phyloP scores from a whole-genome alignment of 495 filamentous ascomycete species.

The Gamarada debralockiae region DNA sequence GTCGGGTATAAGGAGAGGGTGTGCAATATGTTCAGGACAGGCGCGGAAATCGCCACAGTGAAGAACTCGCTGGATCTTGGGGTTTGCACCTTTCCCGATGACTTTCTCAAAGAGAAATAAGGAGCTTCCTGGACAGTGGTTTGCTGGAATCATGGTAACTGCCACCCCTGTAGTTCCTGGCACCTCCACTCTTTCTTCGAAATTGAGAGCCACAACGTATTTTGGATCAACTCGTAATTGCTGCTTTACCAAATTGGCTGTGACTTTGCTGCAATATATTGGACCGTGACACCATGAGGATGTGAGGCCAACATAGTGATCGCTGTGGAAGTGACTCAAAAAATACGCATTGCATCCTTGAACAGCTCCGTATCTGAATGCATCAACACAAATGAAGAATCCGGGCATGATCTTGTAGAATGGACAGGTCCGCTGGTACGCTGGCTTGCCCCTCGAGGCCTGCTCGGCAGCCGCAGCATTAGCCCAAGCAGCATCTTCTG shows the following conservation, averaged over 20 bases:
- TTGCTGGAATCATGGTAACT: constrained; percentile 94
- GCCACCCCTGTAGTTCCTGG: constrained; percentile 74
- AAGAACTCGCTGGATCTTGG: constrained; percentile 68
- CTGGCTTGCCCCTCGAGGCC: constrained; percentile 78
- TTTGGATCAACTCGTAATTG: constrained; percentile 83
- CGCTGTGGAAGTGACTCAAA: constrained; percentile 94
- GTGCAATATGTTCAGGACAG: constrained; percentile 77
- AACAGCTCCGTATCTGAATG: constrained; percentile 92
- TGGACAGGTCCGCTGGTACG: constrained; percentile 86
- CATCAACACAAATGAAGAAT: constrained; percentile 90
- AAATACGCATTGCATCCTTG: constrained; percentile 94
- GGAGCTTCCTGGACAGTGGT: constrained; percentile 94
- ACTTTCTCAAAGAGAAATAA: constrained; percentile 88
- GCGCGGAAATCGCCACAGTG: constrained; percentile 97
- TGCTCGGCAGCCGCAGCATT: constrained; percentile 76
- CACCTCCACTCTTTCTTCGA: constrained; percentile 76
- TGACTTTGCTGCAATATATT: constrained; percentile 93
- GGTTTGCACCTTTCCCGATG: constrained; percentile 52
- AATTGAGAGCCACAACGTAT: constrained; percentile 81
- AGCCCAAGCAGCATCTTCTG: constrained; percentile 88
- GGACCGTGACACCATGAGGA: constrained; percentile 88
- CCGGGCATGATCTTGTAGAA: constrained; percentile 98
- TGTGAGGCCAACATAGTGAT: constrained; percentile 92
- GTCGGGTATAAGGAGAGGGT: constrained; percentile 76
- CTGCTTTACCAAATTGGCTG: constrained; percentile 80